Evolutionary conservation across 2,329 filamentous ascomycete species (phyloP).

Genomic region (Stemphylium vesicarium): DNA sequence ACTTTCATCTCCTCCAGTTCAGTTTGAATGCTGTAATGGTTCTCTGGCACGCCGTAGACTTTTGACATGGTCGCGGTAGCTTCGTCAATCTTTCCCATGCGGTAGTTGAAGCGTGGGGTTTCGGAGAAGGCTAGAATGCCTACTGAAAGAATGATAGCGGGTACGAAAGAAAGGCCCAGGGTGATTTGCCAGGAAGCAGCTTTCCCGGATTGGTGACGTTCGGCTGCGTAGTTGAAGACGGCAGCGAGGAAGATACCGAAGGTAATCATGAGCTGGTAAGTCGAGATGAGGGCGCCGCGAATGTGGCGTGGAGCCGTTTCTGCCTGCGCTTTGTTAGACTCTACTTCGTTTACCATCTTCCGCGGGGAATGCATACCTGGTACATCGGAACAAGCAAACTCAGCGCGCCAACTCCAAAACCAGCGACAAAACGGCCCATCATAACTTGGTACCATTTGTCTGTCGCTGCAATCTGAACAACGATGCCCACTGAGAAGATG

Average conservation of each 20-base stretch:
- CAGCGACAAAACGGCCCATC: conserved; percentile 66
- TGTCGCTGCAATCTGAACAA: conserved; percentile 67
- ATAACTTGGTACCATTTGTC: conserved; percentile 68
- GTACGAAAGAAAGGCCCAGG: conserved; percentile 63
- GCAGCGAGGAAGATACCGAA: conserved; percentile 65
- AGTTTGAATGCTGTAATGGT: conserved; percentile 59
- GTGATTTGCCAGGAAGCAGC: conserved; percentile 69
- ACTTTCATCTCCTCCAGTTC: conserved; percentile 62
- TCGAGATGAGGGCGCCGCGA: conserved; percentile 65
- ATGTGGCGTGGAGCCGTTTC: conserved; percentile 69
- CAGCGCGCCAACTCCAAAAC: conserved; percentile 68
- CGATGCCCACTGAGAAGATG: conserved; percentile 67
- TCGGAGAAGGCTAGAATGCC: conserved; percentile 63
- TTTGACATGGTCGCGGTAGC: conserved; percentile 59
- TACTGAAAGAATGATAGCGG: conserved; percentile 58
- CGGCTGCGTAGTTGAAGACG: conserved; percentile 65
- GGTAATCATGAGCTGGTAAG: conserved; percentile 72
- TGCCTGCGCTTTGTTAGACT: conserved; percentile 37
- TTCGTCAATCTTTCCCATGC: conserved; percentile 57
- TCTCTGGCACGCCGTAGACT: conserved; percentile 61
- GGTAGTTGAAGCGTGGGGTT: conserved; percentile 63
- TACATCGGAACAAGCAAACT: conserved; percentile 66
- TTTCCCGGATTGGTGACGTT: conserved; percentile 49
- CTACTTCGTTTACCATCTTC: background rate
- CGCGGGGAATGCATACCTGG: conserved; percentile 45